These are phyloP conservation scores for Silybum marianum DNA, from an alignment of 129 eudicot species.

Conservation along the genomic window DNA sequence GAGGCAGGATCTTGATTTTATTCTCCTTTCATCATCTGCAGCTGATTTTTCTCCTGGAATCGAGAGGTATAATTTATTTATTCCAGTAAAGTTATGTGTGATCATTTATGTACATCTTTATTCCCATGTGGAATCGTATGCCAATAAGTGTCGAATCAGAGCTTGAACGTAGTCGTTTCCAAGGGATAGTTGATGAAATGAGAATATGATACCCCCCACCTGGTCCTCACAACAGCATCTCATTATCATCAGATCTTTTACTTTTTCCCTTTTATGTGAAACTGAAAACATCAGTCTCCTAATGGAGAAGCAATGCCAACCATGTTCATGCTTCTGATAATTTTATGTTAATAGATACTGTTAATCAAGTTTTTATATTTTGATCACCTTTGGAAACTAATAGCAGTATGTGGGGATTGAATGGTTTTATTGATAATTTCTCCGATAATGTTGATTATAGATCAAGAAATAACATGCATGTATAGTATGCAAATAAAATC, in stretches of 20 bases:
- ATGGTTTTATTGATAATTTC: background rate
- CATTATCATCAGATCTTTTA: background rate
- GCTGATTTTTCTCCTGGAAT: background rate
- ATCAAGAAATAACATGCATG: too few relatives aligned
- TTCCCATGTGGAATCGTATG: too few relatives aligned
- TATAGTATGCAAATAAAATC: too few relatives aligned
- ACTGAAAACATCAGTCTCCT: background rate
- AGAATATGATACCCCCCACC: background rate
- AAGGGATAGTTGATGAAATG: slow-evolving; percentile 5
- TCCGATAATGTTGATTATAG: background rate
- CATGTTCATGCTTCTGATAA: background rate
- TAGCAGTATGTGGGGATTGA: too few relatives aligned
- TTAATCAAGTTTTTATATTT: background rate
- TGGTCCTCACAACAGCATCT: slow-evolving; percentile 9
- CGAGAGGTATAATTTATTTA: background rate
- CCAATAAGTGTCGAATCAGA: too few relatives aligned
- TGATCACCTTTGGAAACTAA: too few relatives aligned
- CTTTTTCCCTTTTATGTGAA: background rate
- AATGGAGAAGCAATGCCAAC: background rate
- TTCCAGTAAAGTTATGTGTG: background rate
- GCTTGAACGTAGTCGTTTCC: background rate
- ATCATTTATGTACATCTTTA: too few relatives aligned
- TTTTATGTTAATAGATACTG: too few relatives aligned
- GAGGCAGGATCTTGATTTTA: background rate
- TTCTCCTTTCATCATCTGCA: background rate